Percentiles rank a stretch among this genome's conserved stretches.
These are phyloP conservation scores for Microthlaspi erraticum DNA, from an alignment of 345 rosid species.

Conservation along the genomic window DNA sequence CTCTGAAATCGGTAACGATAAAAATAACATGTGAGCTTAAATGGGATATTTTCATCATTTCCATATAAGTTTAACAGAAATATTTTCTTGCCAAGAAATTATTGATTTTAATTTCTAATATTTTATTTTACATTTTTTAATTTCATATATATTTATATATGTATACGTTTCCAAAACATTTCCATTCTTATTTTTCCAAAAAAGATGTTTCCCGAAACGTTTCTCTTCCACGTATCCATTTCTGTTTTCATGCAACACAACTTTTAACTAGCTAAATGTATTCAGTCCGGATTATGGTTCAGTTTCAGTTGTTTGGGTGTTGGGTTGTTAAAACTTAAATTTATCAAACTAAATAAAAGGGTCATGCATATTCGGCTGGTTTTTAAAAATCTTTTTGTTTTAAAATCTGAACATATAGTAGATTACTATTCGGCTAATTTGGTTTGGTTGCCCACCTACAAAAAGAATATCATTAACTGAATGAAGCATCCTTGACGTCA, in stretches of 20 bases:
- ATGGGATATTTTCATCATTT: background rate
- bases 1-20: background rate
- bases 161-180: too few relatives aligned
- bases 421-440: background rate
- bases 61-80: background rate
- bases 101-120: too few relatives aligned
- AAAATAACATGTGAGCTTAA: background rate
- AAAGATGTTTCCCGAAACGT: too few relatives aligned
- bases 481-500: conserved; percentile 13
- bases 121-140: too few relatives aligned
- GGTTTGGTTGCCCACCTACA: conserved; percentile 11
- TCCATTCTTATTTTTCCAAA: too few relatives aligned
- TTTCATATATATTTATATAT: too few relatives aligned
- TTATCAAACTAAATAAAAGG: background rate
- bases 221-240: too few relatives aligned
- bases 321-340: background rate
- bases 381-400: too few relatives aligned
- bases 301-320: background rate
- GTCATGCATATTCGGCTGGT: background rate
- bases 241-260: too few relatives aligned
- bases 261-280: too few relatives aligned
- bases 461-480: conserved; percentile 18
- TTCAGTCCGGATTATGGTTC: background rate
- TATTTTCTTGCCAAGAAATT: background rate
- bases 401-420: too few relatives aligned